Conservation (phyloP, 257 asterid genomes). For the Cynanchum wilfordii region DNA sequence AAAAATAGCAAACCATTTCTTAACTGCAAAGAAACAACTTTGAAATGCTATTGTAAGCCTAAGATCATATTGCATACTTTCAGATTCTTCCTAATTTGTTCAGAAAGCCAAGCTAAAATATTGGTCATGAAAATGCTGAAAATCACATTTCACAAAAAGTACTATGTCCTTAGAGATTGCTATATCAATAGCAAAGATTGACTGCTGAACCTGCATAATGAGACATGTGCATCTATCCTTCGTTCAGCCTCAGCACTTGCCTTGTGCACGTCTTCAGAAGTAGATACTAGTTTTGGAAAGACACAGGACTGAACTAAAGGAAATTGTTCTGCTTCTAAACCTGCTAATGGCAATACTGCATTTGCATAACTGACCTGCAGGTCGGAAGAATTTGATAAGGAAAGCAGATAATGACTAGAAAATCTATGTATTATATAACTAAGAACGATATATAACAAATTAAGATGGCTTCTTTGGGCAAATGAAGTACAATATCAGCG, state of each 20-base stretch:
- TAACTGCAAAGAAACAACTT: background rate
- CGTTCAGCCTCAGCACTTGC: slow-evolving; percentile 91
- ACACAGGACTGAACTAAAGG: slow-evolving; percentile 87
- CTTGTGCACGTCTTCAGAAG: slow-evolving; percentile 67
- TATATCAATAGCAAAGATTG: background rate
- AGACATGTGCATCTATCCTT: slow-evolving; percentile 72
- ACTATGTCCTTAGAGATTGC: background rate
- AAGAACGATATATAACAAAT: background rate
- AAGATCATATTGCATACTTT: background rate
- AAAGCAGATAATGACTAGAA: background rate
- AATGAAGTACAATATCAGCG: background rate
- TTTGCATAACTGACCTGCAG: slow-evolving; percentile 71
- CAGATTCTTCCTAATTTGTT: background rate
- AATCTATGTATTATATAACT: background rate
- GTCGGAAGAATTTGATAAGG: background rate
- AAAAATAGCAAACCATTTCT: background rate
- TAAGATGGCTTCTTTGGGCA: background rate
- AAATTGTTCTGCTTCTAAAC: slow-evolving; percentile 82
- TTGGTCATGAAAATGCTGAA: background rate
- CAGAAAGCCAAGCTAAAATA: background rate
- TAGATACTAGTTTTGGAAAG: slow-evolving; percentile 71
- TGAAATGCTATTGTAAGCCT: background rate
- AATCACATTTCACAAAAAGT: background rate
- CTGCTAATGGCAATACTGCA: slow-evolving; percentile 64
- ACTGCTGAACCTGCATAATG: slow-evolving; percentile 58